Evolutionary conservation across 352 stramenopile genomes (phyloP).

Genomic region (Phytopythium vexans): DNA sequence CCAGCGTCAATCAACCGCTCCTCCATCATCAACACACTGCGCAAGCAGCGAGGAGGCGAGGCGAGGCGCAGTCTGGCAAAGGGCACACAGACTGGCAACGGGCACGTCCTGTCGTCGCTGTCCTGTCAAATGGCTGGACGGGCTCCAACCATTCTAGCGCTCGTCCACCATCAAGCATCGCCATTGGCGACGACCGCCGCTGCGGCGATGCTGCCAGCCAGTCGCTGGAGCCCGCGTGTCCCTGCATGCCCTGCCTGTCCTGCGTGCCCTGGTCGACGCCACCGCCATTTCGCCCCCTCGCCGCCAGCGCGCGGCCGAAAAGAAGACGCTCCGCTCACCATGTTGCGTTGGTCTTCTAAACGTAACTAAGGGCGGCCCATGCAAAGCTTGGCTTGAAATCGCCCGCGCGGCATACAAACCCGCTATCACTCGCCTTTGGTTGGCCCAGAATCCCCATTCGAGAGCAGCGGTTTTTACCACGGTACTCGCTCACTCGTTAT

Average conservation of each 20-base stretch:
- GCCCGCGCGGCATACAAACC: conserved; percentile 25
- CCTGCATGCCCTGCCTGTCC: too few species aligned
- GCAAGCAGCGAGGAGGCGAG: background rate
- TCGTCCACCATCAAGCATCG: too few species aligned
- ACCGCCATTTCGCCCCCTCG: background rate
- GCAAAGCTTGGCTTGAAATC: conserved; percentile 22
- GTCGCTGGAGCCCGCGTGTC: too few species aligned
- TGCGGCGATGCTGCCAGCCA: too few species aligned
- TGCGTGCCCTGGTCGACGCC: too few species aligned
- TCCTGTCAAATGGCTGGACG: too few species aligned
- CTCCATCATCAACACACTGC: background rate
- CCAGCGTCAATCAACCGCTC: conserved; percentile 1
- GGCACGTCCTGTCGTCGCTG: too few species aligned
- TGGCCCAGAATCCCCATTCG: conserved; percentile 31
- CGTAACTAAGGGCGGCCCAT: conserved; percentile 62
- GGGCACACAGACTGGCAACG: too few species aligned
- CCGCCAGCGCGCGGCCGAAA: background rate
- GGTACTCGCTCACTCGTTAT: background rate
- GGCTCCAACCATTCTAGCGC: too few species aligned
- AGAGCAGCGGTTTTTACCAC: conserved; percentile 6
- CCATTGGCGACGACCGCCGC: too few species aligned
- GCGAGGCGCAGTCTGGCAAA: background rate
- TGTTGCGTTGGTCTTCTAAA: conserved; percentile 90
- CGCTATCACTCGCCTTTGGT: conserved; percentile 27
- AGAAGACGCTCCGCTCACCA: conserved; percentile 40